phyloP scores from a whole-genome alignment of 2,329 filamentous ascomycete genomes.

The Leptographium radiaticola region DNA sequence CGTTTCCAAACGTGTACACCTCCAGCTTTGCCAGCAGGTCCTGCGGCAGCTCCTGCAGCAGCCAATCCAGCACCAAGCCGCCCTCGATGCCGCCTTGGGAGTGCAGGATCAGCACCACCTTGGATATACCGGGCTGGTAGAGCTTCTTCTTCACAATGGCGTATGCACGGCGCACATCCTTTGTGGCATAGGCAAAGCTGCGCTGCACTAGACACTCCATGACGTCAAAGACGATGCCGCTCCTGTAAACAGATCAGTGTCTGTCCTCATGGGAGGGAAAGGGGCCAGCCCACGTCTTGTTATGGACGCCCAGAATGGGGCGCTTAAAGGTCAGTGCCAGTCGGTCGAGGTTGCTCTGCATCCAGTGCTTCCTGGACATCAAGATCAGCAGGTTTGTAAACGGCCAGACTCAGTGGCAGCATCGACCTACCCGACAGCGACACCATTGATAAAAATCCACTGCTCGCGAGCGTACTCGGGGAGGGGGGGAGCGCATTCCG shows the following conservation, averaged over 20 bases:
- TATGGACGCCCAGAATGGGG: conserved; percentile 61
- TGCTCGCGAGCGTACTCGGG: conserved; percentile 48
- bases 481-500: conserved; percentile 33
- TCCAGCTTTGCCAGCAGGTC: conserved; percentile 56
- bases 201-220: conserved; percentile 68
- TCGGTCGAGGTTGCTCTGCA: conserved; percentile 57
- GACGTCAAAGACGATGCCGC: conserved; percentile 62
- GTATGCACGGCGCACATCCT: conserved; percentile 51
- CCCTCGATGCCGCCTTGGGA: conserved; percentile 68
- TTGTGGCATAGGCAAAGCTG: conserved; percentile 58
- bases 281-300: conserved; percentile 39
- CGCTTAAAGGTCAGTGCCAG: conserved; percentile 60
- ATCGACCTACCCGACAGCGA: conserved; percentile 42
- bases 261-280: too few relatives aligned
- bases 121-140: conserved; percentile 47
- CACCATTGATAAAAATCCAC: conserved; percentile 73
- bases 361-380: conserved; percentile 42
- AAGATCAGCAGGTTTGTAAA: neutral
- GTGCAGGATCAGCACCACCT: conserved; percentile 63
- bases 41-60: conserved; percentile 57
- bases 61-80: conserved; percentile 61
- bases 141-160: conserved; percentile 49
- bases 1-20: conserved; percentile 66
- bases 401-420: neutral
- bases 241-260: conserved; percentile 5